These are phyloP conservation scores for Yamadazyma endophytica DNA, from an alignment of 805 yeast genomes.

Conservation along the genomic window DNA sequence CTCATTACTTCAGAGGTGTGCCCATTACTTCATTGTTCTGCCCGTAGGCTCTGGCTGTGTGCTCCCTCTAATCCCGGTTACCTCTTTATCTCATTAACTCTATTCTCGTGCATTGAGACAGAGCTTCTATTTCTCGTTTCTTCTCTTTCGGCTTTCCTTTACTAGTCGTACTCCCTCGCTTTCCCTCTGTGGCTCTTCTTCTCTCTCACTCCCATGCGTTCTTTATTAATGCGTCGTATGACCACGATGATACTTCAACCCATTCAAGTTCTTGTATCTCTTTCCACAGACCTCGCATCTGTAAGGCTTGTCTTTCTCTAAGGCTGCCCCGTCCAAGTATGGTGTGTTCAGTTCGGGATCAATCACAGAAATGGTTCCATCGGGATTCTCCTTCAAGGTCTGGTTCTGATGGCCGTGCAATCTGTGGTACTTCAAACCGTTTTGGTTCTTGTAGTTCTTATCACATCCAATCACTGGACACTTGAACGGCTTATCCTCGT, in stretches of 20 bases:
- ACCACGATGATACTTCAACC: slow-evolving; percentile 94
- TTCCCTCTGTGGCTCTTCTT: no score
- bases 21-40: no score
- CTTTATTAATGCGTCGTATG: slow-evolving; percentile 90
- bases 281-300: slow-evolving; percentile 98
- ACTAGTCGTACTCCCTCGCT: no score
- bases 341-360: slow-evolving; percentile 90
- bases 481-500: slow-evolving; percentile 90
- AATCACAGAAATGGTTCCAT: slow-evolving; percentile 87
- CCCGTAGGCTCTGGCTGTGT: no score
- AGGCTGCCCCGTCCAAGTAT: slow-evolving; percentile 87
- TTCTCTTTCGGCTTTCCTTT: no score
- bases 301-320: slow-evolving; percentile 97
- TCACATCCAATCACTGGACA: slow-evolving; percentile 99
- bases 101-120: no score
- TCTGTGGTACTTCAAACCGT: slow-evolving; percentile 93
- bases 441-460: slow-evolving; percentile 95
- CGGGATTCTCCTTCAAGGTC: slow-evolving; percentile 82
- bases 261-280: slow-evolving; percentile 92
- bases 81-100: no score
- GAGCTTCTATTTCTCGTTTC: no score
- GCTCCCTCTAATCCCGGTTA: no score
- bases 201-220: no score
- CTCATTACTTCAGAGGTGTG: no score
- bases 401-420: slow-evolving; percentile 97